Percentiles rank a stretch among this genome's conserved stretches.
Evolutionary conservation across 2,329 filamentous ascomycete species (phyloP).

Genomic region (Apiospora aurea): DNA sequence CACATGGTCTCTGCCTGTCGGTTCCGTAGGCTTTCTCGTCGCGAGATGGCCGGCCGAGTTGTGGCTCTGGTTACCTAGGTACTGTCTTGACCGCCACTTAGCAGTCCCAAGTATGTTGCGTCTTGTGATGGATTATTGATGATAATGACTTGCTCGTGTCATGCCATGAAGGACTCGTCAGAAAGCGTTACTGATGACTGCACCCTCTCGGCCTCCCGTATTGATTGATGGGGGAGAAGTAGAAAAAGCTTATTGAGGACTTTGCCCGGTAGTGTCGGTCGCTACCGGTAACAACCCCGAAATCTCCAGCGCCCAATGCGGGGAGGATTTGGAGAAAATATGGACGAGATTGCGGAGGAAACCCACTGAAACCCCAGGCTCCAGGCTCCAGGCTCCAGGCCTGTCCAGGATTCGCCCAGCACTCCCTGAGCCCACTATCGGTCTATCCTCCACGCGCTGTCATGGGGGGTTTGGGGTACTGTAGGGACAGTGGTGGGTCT

Average conservation of each 20-base stretch:
- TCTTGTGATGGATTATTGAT: conserved; percentile 1
- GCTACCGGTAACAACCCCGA: conserved; percentile 9
- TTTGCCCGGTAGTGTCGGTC: conserved; percentile 5
- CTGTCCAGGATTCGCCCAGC: not conserved
- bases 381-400: conserved; percentile 2
- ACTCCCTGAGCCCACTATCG: not conserved
- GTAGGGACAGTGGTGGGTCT: not conserved
- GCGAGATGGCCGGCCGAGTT: no score
- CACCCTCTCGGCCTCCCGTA: not conserved
- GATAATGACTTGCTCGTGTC: not conserved
- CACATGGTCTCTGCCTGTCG: not conserved
- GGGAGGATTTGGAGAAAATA: conserved; percentile 24
- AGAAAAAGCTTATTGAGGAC: conserved; percentile 3
- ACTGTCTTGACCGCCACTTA: not conserved
- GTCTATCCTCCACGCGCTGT: not conserved
- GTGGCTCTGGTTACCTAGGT: not conserved
- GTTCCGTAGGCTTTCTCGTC: not conserved
- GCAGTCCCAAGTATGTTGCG: not conserved
- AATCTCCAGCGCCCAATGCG: conserved; percentile 14
- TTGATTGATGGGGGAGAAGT: no score
- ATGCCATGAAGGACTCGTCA: not conserved
- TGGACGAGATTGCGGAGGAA: conserved; percentile 16
- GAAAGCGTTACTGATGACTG: not conserved
- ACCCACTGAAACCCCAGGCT: not conserved
- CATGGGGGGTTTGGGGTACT: not conserved